Percentiles rank a stretch among this genome's conserved stretches.
Conservation (phyloP, 192 early-diverging fungal species). For the Dispira simplex region DNA sequence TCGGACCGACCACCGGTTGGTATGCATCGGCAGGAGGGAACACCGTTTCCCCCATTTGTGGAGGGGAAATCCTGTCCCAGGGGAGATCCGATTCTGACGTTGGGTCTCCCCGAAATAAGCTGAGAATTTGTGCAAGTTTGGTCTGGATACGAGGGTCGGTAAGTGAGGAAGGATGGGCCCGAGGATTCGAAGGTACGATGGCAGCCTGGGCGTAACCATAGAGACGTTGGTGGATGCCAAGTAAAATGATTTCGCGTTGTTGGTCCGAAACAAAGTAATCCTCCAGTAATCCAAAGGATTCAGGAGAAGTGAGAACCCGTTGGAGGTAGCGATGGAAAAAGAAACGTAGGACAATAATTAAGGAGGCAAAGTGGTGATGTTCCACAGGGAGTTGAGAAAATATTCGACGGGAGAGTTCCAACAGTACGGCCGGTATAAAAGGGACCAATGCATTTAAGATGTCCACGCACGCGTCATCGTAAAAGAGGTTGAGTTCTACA, state of each 20-base stretch:
- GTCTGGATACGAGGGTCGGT: slow-evolving; percentile 2
- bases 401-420: background rate
- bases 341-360: slow-evolving; percentile 10
- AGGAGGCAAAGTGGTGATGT: slow-evolving; percentile 3
- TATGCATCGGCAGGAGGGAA: background rate
- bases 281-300: slow-evolving; percentile 2
- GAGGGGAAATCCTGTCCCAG: background rate
- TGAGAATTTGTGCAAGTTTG: background rate
- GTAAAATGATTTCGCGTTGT: slow-evolving; percentile 3
- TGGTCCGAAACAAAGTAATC: slow-evolving; percentile 1
- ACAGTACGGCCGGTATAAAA: background rate
- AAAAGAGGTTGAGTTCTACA: background rate
- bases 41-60: background rate
- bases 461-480: slow-evolving; percentile 9
- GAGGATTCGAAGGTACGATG: slow-evolving; percentile 6
- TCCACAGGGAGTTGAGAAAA: background rate
- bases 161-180: background rate
- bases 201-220: slow-evolving; percentile 8
- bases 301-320: background rate
- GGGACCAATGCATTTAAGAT: background rate
- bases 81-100: background rate
- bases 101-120: background rate
- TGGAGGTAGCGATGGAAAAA: slow-evolving; percentile 7
- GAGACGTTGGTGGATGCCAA: slow-evolving; percentile 4
- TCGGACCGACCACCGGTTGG: background rate